Conservation (phyloP, 2,329 filamentous ascomycete genomes). For the Colletotrichum orbiculare region DNA sequence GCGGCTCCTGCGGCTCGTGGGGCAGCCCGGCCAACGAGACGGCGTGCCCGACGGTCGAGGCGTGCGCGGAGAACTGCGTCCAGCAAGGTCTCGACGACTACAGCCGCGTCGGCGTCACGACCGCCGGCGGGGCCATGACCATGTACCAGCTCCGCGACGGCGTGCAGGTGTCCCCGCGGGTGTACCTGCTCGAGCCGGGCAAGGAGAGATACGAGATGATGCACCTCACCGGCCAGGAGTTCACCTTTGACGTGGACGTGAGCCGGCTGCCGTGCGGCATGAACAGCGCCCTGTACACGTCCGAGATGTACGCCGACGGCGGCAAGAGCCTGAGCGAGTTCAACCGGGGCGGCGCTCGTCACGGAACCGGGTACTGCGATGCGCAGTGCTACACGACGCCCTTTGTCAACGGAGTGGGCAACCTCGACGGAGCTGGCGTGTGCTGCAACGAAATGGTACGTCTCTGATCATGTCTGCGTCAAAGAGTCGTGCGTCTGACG, state of each 20-base stretch:
- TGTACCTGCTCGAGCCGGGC: constrained; percentile 67
- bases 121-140: constrained; percentile 44
- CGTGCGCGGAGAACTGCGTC: constrained; percentile 65
- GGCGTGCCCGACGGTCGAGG: constrained; percentile 60
- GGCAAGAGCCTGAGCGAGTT: constrained; percentile 62
- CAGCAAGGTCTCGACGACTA: constrained; percentile 64
- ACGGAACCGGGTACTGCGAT: constrained; percentile 74
- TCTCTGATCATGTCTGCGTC: not conserved
- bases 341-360: constrained; percentile 68
- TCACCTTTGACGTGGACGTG: constrained; percentile 75
- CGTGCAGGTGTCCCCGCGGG: constrained; percentile 52
- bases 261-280: constrained; percentile 73
- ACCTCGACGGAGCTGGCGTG: constrained; percentile 54
- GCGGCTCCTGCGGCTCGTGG: constrained; percentile 46
- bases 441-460: constrained; percentile 64
- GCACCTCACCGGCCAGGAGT: constrained; percentile 69
- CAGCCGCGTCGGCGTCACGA: constrained; percentile 46
- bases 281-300: constrained; percentile 74
- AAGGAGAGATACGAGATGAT: constrained; percentile 70
- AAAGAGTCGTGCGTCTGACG: not conserved
- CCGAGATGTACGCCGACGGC: constrained; percentile 67
- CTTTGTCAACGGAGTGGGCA: constrained; percentile 61
- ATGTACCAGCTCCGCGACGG: constrained; percentile 44
- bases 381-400: constrained; percentile 64
- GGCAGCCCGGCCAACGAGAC: constrained; percentile 51